Evolutionary conservation across 257 asterid genomes (phyloP).

Genomic region (Jasminum sambac): DNA sequence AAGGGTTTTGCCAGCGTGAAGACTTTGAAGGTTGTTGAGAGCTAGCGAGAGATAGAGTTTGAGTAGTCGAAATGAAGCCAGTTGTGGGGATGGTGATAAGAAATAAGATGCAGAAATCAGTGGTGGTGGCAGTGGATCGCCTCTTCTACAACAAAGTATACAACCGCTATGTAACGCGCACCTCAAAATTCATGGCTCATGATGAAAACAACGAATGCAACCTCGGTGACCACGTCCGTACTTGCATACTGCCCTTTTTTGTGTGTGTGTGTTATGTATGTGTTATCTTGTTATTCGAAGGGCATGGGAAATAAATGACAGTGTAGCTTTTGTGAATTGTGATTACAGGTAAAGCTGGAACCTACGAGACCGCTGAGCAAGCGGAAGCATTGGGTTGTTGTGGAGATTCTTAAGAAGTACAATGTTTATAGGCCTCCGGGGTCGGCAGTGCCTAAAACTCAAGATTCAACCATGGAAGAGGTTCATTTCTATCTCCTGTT

Average conservation of each 20-base stretch:
- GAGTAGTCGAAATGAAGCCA: conserved; percentile 59
- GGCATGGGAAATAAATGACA: background rate
- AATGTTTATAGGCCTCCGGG: conserved; percentile 54
- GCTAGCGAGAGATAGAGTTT: background rate
- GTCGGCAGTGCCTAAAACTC: conserved; percentile 27
- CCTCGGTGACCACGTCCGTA: conserved; percentile 73
- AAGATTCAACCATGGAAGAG: conserved; percentile 23
- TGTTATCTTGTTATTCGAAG: background rate
- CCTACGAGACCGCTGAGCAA: conserved; percentile 91
- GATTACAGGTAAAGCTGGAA: conserved; percentile 71
- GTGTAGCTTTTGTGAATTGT: background rate
- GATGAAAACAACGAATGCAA: conserved; percentile 68
- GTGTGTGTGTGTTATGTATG: background rate
- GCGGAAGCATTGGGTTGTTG: conserved; percentile 70
- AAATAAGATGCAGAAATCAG: conserved; percentile 93
- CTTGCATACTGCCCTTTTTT: background rate
- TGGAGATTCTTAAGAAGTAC: conserved; percentile 82
- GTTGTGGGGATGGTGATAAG: conserved; percentile 79
- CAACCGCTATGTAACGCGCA: conserved; percentile 85
- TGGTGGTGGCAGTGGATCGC: conserved; percentile 87
- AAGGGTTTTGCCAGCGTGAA: conserved; percentile 29
- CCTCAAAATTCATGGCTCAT: conserved; percentile 96
- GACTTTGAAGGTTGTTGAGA: background rate
- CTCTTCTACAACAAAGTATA: conserved; percentile 77
- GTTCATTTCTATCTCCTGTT: background rate